Evolutionary conservation across 2,329 filamentous ascomycete genomes (phyloP), one percentile per base, ranked within the genome.

Genomic region (Ophiostoma sp.): DNA sequence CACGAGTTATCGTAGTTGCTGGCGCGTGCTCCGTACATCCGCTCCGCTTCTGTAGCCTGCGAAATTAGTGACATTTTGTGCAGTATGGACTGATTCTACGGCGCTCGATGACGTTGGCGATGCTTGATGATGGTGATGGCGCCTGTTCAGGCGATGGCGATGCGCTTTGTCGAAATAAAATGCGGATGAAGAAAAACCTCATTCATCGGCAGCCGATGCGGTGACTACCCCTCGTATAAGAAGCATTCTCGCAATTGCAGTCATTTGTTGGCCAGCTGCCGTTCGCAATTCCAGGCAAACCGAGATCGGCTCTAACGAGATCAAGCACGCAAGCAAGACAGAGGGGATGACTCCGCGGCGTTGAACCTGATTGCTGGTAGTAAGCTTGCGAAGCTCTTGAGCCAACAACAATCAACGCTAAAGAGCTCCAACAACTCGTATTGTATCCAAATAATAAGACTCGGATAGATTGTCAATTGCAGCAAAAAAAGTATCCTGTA

Each of bases 11-110:
- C 79, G 66, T 82, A 81, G 11, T 76, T 75, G 25, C 74, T 31
- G 33, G 80, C 80, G n/a, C 80, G 80, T 3, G 75, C 71, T 19
- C 76, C 76, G 70, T 82, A 81, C 78, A 80, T 81, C 69, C 78
- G 79, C 75, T 78, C 75, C 4, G 80, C 78, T 25, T 74, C 77
- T 6, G 15, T 31, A 22, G 50, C 11, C 50, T 71, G 69, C 2
- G 69, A 48, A 4, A 71, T 15, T 19, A 22, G 52, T 3, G 50
- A 7, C 48, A 71, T 63, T 2, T 12, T 50, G 57, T 3, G 57
- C 28, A 36, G 7, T 36, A n/a, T 31, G 9, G 9, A 15, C 22
- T 22, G 12, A 15, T 11, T 17, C n/a, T 22, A 19, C 55, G 1
- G 6, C 3, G 9, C 4, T 25, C 50, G 50, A n/a, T 11, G 50